Evolutionary conservation across 2,329 filamentous ascomycete species (phyloP), one percentile per base, ranked within the genome.

Genomic region (Sclerotinia subarctica): DNA sequence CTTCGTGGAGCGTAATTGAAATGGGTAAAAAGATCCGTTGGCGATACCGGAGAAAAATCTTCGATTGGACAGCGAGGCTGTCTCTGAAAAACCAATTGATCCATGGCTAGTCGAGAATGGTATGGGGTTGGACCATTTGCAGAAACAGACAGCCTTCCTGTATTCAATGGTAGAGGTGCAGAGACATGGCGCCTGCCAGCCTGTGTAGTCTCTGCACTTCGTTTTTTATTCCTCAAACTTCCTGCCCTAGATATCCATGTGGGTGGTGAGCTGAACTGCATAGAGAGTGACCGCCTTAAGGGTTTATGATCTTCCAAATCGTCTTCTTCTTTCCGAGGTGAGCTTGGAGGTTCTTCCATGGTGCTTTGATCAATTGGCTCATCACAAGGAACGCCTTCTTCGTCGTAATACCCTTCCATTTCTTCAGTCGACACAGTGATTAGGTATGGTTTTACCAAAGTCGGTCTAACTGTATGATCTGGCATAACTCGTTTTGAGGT

Each of bases 211-310:
- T 82, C 79, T 70, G 79, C 78, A 69, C 80, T 81, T 69, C 83
- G 81, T 77, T 87, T 88, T 42, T 82, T 78, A 29, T 83, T 83
- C 60, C 85, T 83, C 65, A 88, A 75, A 77, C 86, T 89, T 66
- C 85, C 83, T 11, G 82, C 81, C 75, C 80, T 84, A 46, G 84
- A 79, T 70, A 87, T 84, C 85, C 86, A 88, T 62, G 79, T 83
- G 62, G 79, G 81, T 21, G 86, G 82, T 1, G 86, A 85, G 69
- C 81, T 81, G 69, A 89, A 86, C 66, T 87, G 85, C 81, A 86
- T 84, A 21, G 87, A 88, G 35, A 86, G 79, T 21, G 87, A 88
- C 69, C 84, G 82, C 66, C 80, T 81, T 17, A 83, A 78, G 63
- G 77, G 79, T 72, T 81, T 83, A 10, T 81, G 80, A 32, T 74